phyloP scores from a whole-genome alignment of 78 protist genomes.

The Corallochytrium limacisporum region DNA sequence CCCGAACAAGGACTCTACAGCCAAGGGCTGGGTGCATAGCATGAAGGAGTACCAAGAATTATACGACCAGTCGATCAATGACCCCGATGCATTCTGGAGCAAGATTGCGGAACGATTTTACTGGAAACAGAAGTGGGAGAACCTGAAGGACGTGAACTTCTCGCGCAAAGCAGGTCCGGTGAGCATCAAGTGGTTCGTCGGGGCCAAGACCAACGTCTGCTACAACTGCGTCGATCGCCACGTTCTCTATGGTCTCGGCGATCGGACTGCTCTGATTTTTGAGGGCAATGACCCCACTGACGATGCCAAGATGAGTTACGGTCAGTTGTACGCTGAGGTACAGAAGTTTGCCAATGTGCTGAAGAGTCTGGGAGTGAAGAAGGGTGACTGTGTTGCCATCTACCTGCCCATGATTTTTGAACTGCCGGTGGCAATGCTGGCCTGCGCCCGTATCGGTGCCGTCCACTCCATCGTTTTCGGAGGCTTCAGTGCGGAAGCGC shows the following conservation, averaged over 20 bases:
- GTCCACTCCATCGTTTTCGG: slow-evolving; percentile 52
- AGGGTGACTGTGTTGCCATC: slow-evolving; percentile 15
- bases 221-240: slow-evolving; percentile 30
- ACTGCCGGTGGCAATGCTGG: slow-evolving; percentile 1
- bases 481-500: slow-evolving; percentile 31
- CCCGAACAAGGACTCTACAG: too few species aligned
- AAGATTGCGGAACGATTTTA: background rate
- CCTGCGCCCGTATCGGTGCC: slow-evolving; percentile 62
- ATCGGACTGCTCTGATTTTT: background rate
- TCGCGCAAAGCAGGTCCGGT: background rate
- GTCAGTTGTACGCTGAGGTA: background rate
- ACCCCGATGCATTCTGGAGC: slow-evolving; percentile 23
- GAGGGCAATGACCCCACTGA: slow-evolving; percentile 19
- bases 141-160: background rate
- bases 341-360: background rate
- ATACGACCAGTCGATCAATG: background rate
- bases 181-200: slow-evolving; percentile 12
- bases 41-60: background rate
- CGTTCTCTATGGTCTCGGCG: slow-evolving; percentile 12
- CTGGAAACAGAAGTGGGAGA: slow-evolving; percentile 8
- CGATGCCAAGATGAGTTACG: background rate
- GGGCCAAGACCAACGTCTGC: slow-evolving; percentile 22
- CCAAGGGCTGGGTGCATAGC: too few species aligned
- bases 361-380: background rate
- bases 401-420: slow-evolving; percentile 36